Evolutionary conservation across 345 rosid genomes (phyloP), one percentile per base, ranked within the genome.

Genomic region (Eucalyptus guilfoylei): DNA sequence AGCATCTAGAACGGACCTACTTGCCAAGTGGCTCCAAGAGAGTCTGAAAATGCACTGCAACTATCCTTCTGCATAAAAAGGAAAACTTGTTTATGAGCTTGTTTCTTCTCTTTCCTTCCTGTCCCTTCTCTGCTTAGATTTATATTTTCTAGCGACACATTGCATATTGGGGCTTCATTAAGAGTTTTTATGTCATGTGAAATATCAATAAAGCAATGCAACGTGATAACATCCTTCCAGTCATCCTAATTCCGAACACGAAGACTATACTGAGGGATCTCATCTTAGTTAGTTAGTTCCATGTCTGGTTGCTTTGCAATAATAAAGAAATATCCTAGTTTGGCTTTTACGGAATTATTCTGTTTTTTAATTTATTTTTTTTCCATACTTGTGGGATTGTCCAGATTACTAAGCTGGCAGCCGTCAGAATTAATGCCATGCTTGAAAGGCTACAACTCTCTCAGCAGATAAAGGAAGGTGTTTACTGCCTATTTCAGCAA

Each of bases 401-500:
- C 30, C 92, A 97, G 99, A 97, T 97, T 85, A 95, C 93, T 88
- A 97, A 96, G 93, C 88, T 97, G 90, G 98, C 98, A 87, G 99
- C 98, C 14, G 96, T 97, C 88, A 94, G 99, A 93, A 95, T 95
- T 89, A 95, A 95, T 80, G 95, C 96, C 67, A 97, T 97, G 96
- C 95, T 96, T 90, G 98, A 97, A 89, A 93, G 98, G 93, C 92
- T 97, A 80, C 98, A 97, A 87, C 94, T 92, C 80, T 93, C 97
- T 9, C 97, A 95, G 92, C 96, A 95, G 93, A 94, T 93, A 88
- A 94, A 95, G 90, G 97, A 96, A 95, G 93, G 91, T 88, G 93
- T 96, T 40, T 97, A 96, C 91, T 37, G 92, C 91, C 95, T 97
- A 89, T 96, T 97, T 89, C 96, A 96, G 89, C 95, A 91, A 88